These are phyloP conservation scores for Penicillium ucsense DNA, from an alignment of 495 filamentous ascomycete genomes.

Conservation along the genomic window DNA sequence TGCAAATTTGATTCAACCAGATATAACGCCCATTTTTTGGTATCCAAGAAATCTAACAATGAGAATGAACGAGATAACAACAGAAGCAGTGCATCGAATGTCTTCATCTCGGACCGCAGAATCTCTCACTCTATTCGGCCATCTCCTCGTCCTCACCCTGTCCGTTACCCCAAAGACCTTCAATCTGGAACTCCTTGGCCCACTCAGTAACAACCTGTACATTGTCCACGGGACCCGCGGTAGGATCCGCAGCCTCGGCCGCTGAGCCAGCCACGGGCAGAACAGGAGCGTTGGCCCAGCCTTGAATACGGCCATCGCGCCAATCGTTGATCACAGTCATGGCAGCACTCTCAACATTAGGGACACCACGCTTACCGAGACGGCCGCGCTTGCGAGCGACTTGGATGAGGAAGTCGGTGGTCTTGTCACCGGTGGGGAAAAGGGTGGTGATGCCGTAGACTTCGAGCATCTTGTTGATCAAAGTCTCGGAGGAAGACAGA, in stretches of 20 bases:
- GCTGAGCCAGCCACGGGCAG: constrained; percentile 40
- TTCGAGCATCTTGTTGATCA: constrained; percentile 65
- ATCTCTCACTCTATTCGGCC: constrained; percentile 25
- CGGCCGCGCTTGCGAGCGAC: constrained; percentile 87
- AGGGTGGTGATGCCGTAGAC: constrained; percentile 76
- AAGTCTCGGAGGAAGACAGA: constrained; percentile 58
- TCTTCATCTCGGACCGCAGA: not conserved
- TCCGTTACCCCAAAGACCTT: constrained; percentile 78
- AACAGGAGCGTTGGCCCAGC: constrained; percentile 73
- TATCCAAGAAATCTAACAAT: constrained; percentile 23
- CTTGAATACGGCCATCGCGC: constrained; percentile 90
- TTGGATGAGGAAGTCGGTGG: constrained; percentile 89
- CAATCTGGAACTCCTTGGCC: constrained; percentile 92
- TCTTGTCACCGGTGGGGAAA: constrained; percentile 61
- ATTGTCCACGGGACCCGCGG: constrained; percentile 44
- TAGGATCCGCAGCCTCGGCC: constrained; percentile 17
- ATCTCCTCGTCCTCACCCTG: constrained; percentile 36
- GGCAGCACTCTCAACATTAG: constrained; percentile 78
- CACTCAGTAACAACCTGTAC: constrained; percentile 86
- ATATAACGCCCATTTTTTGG: constrained; percentile 29
- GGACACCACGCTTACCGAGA: constrained; percentile 80
- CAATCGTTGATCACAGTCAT: constrained; percentile 92
- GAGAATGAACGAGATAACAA: constrained; percentile 19
- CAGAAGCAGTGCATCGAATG: not conserved
- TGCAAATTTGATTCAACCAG: not conserved